Conservation (phyloP, 768 basidiomycete genomes). For the Glaciozyma antarctica region DNA sequence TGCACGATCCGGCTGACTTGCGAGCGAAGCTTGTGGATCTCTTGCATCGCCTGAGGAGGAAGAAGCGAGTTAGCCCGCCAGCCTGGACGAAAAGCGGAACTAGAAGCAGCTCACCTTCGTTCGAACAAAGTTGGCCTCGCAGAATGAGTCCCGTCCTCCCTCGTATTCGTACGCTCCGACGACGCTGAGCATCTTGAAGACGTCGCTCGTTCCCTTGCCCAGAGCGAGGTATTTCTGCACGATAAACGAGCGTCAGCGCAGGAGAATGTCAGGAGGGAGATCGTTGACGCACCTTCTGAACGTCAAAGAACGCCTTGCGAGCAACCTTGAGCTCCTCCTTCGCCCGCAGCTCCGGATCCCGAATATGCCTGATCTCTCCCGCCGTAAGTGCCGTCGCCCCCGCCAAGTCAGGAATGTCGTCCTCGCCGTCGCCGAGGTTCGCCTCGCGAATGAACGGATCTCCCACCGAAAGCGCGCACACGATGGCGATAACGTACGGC, state of each 20-base stretch:
- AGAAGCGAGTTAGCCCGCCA: constrained; percentile 8
- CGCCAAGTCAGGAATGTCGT: constrained; percentile 44
- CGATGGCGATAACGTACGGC: constrained; percentile 81
- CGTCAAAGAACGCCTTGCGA: constrained; percentile 70
- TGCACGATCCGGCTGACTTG: constrained; percentile 80
- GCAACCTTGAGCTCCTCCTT: constrained; percentile 49
- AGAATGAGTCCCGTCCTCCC: constrained; percentile 69
- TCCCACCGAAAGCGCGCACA: constrained; percentile 83
- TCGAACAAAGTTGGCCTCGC: constrained; percentile 77
- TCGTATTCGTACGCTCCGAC: constrained; percentile 93
- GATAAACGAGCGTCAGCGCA: too few species aligned
- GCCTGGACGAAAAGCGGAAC: neutral
- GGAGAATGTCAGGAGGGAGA: neutral
- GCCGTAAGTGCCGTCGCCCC: constrained; percentile 34
- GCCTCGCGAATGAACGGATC: constrained; percentile 91
- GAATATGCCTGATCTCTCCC: constrained; percentile 45
- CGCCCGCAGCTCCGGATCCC: constrained; percentile 38
- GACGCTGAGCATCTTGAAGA: constrained; percentile 81
- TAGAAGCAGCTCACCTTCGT: constrained; percentile 54
- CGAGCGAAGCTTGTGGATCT: constrained; percentile 86
- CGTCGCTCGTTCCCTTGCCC: constrained; percentile 70
- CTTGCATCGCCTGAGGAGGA: constrained; percentile 77
- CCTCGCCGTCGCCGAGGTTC: constrained; percentile 44
- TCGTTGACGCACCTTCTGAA: constrained; percentile 55
- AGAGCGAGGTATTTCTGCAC: constrained; percentile 64